Evolutionary conservation across 352 stramenopile species (phyloP).

Genomic region (Globisporangium okanoganense): DNA sequence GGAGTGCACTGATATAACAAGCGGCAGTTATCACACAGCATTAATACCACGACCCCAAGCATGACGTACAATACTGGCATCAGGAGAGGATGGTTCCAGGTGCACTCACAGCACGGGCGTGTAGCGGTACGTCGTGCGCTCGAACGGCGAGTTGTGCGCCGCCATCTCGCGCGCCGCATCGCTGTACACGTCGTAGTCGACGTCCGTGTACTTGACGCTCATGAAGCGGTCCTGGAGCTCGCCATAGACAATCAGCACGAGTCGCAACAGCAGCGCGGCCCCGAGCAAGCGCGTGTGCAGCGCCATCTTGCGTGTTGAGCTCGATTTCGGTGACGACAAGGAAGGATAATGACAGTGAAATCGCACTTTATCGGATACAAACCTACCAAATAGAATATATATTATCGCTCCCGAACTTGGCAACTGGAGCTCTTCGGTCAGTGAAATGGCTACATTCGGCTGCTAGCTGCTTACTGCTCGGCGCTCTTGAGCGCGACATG

Average conservation of each 20-base stretch:
- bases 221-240: conserved; percentile 73
- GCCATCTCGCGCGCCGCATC: conserved; percentile 93
- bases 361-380: background rate
- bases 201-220: conserved; percentile 96
- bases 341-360: background rate
- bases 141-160: conserved; percentile 89
- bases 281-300: conserved; percentile 34
- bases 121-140: conserved; percentile 98
- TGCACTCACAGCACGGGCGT: conserved; percentile 91
- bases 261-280: conserved; percentile 47
- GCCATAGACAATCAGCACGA: conserved; percentile 70
- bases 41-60: background rate
- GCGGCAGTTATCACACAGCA: background rate
- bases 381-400: background rate
- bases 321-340: background rate
- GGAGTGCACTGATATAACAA: conserved; percentile 38
- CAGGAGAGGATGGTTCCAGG: background rate
- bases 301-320: conserved; percentile 12
- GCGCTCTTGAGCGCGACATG: conserved; percentile 42
- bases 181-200: conserved; percentile 99
- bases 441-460: background rate
- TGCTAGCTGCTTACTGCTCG: conserved; percentile 18
- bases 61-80: background rate
- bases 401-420: background rate
- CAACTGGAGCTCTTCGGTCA: background rate